Base-by-base conservation (phyloP, 495 filamentous ascomycete species). In the Tetracladium setigerum region DNA sequence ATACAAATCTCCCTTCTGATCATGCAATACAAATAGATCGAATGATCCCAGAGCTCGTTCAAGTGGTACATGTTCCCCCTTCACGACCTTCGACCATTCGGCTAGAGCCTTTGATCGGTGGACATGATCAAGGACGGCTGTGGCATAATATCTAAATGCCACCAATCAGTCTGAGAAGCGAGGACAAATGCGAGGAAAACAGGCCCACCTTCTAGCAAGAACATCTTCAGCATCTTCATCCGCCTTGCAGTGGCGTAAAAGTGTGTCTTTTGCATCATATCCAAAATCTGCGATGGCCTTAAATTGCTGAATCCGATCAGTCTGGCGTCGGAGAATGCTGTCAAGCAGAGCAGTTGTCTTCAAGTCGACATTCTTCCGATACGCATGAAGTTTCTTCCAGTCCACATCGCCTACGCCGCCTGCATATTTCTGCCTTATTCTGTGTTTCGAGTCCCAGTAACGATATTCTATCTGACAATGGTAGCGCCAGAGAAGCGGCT, bases 191-290 rank as follows among this genome's bases (percentile, higher is more conserved):
- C 22, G 9, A n/a, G 32, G 22, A 17, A 16, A 19, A 50, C n/a
- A 9, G 15, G 14, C 41, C 43, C 63, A 95, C 82, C 86, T 84
- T 67, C 89, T 75, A 13, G 92, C 87, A 53, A 98, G 65, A 42
- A 82, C 73, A 69, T 98, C 90, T 16, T 85, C 79, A 11, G 62
- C 68, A 13, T 76, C 69, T n/a, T 81, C 72, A 27, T 71, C 67
- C 30, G 74, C 67, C 9, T 67, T 64, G 40, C 73, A 74, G 55
- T 95, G 79, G 47, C 74, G 70, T 35, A 91, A 53, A 32, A 98
- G 71, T 17, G 78, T 81, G 60, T 95, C 92, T 60, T 95, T 95
- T 16, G 79, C 87, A 73, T 97, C 89, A 49, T 86, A 91, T 1
- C 89, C 92, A 53, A 79, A 67, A 35, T 70, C 63, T 45, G 82